phyloP scores from a whole-genome alignment of 371 early-diverging fungal species.

The Zychaea mexicana region DNA sequence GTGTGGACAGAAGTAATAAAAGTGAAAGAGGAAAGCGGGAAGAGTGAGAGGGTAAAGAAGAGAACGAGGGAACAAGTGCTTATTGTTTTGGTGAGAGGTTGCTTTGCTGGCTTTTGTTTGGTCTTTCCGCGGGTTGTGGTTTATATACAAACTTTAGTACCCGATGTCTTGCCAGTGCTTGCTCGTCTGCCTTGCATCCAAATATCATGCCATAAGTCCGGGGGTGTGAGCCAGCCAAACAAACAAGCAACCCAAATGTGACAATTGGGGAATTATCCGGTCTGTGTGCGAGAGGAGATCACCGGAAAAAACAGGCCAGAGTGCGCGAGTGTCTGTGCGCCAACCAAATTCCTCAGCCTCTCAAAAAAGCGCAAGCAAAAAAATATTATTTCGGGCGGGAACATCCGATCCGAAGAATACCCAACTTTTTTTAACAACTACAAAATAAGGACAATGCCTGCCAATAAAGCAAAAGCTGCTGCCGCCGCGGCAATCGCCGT shows the following conservation, averaged over 20 bases:
- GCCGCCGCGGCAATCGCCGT: conserved; percentile 7
- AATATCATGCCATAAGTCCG: too few species aligned
- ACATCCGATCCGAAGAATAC: too few species aligned
- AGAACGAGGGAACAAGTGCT: neutral
- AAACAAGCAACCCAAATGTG: too few species aligned
- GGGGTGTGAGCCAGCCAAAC: too few species aligned
- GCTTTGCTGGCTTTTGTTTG: too few species aligned
- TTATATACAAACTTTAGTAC: too few species aligned
- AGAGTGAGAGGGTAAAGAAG: neutral
- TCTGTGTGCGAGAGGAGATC: too few species aligned
- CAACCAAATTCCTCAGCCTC: neutral
- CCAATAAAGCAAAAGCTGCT: conserved; percentile 4
- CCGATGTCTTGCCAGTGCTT: too few species aligned
- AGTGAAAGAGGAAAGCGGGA: neutral
- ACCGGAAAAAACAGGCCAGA: neutral
- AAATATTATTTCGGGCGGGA: neutral
- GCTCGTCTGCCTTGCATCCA: too few species aligned
- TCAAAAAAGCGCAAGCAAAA: neutral
- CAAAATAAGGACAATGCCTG: neutral
- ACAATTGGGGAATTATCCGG: too few species aligned
- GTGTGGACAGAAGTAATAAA: neutral
- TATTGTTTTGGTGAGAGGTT: neutral
- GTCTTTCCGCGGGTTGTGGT: too few species aligned
- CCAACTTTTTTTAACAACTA: neutral
- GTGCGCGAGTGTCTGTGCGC: neutral